Percentiles rank a stretch among this genome's conserved stretches.
Evolutionary conservation across 345 rosid genomes (phyloP).

Genomic region (Citropsis articulata): DNA sequence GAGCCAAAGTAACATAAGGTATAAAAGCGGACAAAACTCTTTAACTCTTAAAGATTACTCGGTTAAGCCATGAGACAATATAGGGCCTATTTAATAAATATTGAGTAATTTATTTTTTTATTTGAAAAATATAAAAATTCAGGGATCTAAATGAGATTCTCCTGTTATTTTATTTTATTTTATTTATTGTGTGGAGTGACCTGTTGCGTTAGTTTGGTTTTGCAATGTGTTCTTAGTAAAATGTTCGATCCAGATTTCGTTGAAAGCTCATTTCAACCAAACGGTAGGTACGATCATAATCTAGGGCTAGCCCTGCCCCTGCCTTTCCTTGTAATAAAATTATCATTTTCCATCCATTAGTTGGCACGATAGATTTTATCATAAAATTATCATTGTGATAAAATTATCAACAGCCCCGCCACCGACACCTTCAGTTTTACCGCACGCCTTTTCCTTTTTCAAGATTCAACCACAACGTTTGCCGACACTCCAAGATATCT

Average conservation of each 20-base stretch:
- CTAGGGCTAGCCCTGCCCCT: background rate
- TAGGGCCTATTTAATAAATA: no score
- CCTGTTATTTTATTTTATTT: no score
- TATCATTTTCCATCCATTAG: background rate
- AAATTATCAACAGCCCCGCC: background rate
- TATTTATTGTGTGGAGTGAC: background rate
- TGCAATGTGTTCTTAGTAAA: no score
- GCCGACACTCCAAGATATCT: conserved; percentile 20
- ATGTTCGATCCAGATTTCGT: background rate
- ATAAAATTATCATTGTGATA: no score
- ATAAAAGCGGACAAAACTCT: no score
- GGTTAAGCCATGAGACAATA: no score
- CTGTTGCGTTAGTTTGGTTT: background rate
- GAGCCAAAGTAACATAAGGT: no score
- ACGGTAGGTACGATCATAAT: background rate
- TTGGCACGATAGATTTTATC: no score
- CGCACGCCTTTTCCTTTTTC: background rate
- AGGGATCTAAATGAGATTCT: background rate
- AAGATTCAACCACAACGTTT: background rate
- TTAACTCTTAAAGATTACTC: no score
- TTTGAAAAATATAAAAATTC: no score
- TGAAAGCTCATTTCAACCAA: background rate
- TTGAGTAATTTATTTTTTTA: no score
- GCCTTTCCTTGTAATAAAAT: background rate
- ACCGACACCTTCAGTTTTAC: background rate